phyloP scores from a whole-genome alignment of 2,329 filamentous ascomycete genomes.

The Aspergillus sp. region DNA sequence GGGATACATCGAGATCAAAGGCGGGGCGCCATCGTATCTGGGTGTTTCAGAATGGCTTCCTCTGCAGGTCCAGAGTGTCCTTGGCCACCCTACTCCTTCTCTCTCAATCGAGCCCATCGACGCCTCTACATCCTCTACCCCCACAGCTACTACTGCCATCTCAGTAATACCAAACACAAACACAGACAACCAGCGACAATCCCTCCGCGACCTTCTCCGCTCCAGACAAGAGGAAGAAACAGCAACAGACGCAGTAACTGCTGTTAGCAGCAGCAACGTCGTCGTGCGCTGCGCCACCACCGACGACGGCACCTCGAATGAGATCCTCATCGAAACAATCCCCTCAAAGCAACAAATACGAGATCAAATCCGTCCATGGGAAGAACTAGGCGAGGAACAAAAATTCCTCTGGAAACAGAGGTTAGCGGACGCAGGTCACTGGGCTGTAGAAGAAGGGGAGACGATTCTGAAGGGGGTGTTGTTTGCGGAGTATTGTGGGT shows the following conservation, averaged over 20 bases:
- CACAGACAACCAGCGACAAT: slow-evolving; percentile 7
- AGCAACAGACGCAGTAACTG: slow-evolving; percentile 9
- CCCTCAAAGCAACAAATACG: neutral
- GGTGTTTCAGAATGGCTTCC: slow-evolving; percentile 54
- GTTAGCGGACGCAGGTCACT: slow-evolving; percentile 65
- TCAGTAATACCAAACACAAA: neutral
- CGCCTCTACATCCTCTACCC: slow-evolving; percentile 9
- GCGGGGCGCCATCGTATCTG: slow-evolving; percentile 50
- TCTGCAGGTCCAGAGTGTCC: slow-evolving; percentile 36
- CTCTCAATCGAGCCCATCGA: slow-evolving; percentile 13
- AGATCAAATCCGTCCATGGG: slow-evolving; percentile 49
- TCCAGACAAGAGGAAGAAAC: slow-evolving; percentile 14
- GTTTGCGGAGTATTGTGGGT: slow-evolving; percentile 57
- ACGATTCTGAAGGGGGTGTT: slow-evolving; percentile 68
- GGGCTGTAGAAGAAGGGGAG: slow-evolving; percentile 73
- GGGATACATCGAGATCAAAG: slow-evolving; percentile 55
- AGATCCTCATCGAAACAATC: slow-evolving; percentile 18
- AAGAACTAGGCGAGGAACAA: slow-evolving; percentile 59
- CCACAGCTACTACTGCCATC: slow-evolving; percentile 5
- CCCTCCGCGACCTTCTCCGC: slow-evolving; percentile 24
- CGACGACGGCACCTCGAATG: slow-evolving; percentile 3
- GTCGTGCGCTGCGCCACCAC: slow-evolving; percentile 17
- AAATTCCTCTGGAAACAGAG: slow-evolving; percentile 62
- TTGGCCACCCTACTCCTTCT: slow-evolving; percentile 20
- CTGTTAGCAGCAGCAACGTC: slow-evolving; percentile 11